These are phyloP conservation scores for Myxozyma mucilagina DNA, from an alignment of 805 yeast species.

Conservation along the genomic window DNA sequence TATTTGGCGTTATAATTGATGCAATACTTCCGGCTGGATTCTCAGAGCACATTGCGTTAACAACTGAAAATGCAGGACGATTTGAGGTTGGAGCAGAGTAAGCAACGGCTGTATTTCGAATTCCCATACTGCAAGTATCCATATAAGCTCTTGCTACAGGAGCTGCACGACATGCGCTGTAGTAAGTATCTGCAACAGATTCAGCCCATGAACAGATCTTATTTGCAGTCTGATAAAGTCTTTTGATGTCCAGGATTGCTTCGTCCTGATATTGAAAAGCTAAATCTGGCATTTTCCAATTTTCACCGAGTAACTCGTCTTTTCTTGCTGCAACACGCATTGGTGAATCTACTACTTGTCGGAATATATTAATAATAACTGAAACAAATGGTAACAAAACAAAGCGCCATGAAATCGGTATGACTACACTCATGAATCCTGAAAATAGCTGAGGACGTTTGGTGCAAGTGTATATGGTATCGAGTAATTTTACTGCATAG, in stretches of 20 bases:
- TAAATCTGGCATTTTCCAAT: conserved; percentile 19
- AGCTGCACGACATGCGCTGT: not conserved
- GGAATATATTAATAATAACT: not conserved
- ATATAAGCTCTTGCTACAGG: not conserved
- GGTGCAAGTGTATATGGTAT: conserved; percentile 21
- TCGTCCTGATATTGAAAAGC: conserved; percentile 18
- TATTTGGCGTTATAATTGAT: not conserved
- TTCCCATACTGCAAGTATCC: not conserved
- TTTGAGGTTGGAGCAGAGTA: not conserved
- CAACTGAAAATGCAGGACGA: too few relatives aligned
- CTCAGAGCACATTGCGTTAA: too few relatives aligned
- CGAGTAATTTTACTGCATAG: conserved; percentile 19
- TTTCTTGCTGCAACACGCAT: not conserved
- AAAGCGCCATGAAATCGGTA: conserved; percentile 18
- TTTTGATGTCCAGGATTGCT: conserved; percentile 1
- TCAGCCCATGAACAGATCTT: conserved; percentile 9
- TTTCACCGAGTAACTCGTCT: not conserved
- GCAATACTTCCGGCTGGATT: too few relatives aligned
- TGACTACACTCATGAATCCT: conserved; percentile 18
- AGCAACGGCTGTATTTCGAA: not conserved
- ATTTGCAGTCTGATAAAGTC: conserved; percentile 13
- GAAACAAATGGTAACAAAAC: not conserved
- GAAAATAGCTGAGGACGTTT: conserved; percentile 18
- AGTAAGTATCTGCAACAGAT: not conserved
- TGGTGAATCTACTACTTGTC: conserved; percentile 4